Evolutionary conservation across 179 eudicot genomes (phyloP).

Genomic region (Corrigiola litoralis): DNA sequence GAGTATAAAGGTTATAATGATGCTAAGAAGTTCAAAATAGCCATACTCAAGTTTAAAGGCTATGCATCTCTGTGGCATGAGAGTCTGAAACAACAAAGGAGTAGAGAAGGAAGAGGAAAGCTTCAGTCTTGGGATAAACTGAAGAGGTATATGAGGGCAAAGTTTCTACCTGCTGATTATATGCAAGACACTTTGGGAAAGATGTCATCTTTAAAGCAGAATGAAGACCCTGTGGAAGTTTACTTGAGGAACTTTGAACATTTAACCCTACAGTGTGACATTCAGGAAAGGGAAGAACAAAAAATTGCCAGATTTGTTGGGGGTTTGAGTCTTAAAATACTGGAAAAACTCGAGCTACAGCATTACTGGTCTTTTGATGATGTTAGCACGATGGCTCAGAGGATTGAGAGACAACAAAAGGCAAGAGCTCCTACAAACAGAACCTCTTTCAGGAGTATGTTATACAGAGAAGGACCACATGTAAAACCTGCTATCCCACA

Average conservation of each 20-base stretch:
- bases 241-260: not conserved
- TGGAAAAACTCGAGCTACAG: not conserved
- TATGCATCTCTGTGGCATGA: conserved; percentile 5
- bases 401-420: not conserved
- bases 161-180: not conserved
- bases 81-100: not conserved
- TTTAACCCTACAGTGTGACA: not conserved
- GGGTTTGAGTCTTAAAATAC: not conserved
- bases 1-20: not conserved
- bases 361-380: not conserved
- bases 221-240: not conserved
- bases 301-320: not conserved
- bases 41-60: not conserved
- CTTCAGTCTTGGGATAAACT: not conserved
- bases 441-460: not conserved
- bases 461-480: not conserved
- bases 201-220: not conserved
- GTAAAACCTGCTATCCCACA: too few relatives aligned
- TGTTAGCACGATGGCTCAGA: not conserved
- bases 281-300: not conserved
- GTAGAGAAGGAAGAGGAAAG: not conserved
- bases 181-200: not conserved
- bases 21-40: not conserved
- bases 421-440: not conserved
- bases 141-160: not conserved